A percentile compares a stretch with the other conserved stretches of the same genome.
These are phyloP conservation scores for Hymenoscyphus linearis DNA, from an alignment of 2,329 filamentous ascomycete genomes.

Conservation along the genomic window DNA sequence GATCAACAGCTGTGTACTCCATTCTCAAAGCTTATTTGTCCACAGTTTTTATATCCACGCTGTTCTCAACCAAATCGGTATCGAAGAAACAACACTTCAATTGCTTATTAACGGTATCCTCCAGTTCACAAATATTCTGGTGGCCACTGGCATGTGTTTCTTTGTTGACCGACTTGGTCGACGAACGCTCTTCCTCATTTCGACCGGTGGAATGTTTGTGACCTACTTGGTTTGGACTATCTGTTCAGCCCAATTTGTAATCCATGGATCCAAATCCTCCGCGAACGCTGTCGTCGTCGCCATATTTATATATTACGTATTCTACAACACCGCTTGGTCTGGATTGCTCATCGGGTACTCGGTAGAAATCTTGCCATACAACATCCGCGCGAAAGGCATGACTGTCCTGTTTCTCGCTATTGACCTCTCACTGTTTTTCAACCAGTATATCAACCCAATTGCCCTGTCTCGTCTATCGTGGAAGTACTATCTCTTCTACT, in stretches of 20 bases:
- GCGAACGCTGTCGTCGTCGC: conserved; percentile 35
- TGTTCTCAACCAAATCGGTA: conserved; percentile 35
- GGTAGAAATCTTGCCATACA: conserved; percentile 28
- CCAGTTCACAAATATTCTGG: conserved; percentile 21
- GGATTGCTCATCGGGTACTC: conserved; percentile 24
- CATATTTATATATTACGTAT: conserved; percentile 45
- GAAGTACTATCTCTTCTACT: conserved; percentile 40
- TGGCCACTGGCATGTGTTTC: conserved; percentile 27
- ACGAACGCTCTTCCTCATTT: conserved; percentile 22
- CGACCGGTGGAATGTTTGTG: conserved; percentile 26
- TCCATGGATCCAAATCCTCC: conserved; percentile 13
- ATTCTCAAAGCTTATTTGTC: conserved; percentile 10
- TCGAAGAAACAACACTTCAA: conserved; percentile 33
- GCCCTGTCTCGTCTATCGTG: conserved; percentile 34
- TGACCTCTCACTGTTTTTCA: conserved; percentile 38
- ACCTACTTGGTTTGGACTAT: conserved; percentile 31
- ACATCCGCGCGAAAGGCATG: conserved; percentile 32
- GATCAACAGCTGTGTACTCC: not conserved
- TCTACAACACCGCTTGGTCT: conserved; percentile 34
- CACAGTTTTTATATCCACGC: conserved; percentile 32
- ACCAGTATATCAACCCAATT: conserved; percentile 37
- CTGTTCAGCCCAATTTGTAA: conserved; percentile 19
- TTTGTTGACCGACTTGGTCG: conserved; percentile 30
- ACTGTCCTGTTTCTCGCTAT: conserved; percentile 39
- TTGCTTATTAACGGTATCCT: conserved; percentile 34